These are phyloP conservation scores for Prunus davidiana DNA, from an alignment of 306 rosid genomes.

Conservation along the genomic window DNA sequence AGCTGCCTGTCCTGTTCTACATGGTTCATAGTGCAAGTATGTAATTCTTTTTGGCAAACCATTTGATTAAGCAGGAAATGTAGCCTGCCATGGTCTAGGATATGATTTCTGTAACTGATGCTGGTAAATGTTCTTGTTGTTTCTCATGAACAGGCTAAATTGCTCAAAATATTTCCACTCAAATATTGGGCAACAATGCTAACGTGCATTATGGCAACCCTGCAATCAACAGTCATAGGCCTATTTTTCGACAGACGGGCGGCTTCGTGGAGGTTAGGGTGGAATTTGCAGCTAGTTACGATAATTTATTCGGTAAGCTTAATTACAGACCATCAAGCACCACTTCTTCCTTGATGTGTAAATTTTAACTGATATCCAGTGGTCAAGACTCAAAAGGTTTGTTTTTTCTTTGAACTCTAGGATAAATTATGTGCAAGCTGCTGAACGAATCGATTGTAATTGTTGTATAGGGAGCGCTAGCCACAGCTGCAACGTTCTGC, in stretches of 20 bases:
- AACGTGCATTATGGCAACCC: constrained; percentile 47
- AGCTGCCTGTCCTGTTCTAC: constrained; percentile 47
- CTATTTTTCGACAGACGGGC: constrained; percentile 33
- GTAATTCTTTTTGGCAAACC: neutral
- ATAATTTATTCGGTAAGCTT: constrained; percentile 59
- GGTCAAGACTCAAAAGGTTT: neutral
- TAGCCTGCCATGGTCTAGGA: no score
- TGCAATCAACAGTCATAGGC: constrained; percentile 49
- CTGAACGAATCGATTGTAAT: neutral
- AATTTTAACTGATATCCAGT: neutral
- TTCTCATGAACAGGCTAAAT: constrained; percentile 36
- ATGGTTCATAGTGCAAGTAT: constrained; percentile 64
- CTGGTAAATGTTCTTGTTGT: neutral
- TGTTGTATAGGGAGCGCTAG: constrained; percentile 49
- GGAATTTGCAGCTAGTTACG: constrained; percentile 59
- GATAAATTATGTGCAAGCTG: neutral
- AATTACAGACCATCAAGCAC: neutral
- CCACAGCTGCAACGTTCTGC: constrained; percentile 61
- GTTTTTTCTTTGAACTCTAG: neutral
- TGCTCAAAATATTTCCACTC: constrained; percentile 46
- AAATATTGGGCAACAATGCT: constrained; percentile 53
- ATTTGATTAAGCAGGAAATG: neutral
- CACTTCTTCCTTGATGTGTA: neutral
- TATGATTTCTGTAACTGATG: no score
- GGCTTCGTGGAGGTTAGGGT: constrained; percentile 49